Evolutionary conservation across 2,329 filamentous ascomycete genomes (phyloP).

Genomic region (Akanthomyces lecanii): DNA sequence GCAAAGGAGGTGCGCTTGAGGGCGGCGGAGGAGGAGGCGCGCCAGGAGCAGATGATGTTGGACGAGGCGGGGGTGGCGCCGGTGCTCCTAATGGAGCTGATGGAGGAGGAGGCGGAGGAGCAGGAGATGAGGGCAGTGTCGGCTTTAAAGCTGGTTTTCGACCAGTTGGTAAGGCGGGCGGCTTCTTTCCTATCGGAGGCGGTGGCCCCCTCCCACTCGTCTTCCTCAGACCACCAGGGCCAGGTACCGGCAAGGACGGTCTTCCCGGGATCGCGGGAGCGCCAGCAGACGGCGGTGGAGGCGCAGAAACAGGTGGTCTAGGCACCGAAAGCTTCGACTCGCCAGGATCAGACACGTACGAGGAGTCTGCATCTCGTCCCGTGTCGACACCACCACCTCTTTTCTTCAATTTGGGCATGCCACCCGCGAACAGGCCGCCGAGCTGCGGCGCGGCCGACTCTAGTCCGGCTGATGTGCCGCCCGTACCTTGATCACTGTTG

Average conservation of each 20-base stretch:
- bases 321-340: constrained; percentile 28
- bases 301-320: constrained; percentile 50
- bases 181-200: constrained; percentile 74
- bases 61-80: constrained; percentile 36
- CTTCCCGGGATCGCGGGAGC: constrained; percentile 57
- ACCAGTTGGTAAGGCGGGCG: constrained; percentile 57
- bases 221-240: constrained; percentile 52
- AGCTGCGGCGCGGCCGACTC: constrained; percentile 69
- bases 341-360: constrained; percentile 76
- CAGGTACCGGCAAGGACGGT: constrained; percentile 45
- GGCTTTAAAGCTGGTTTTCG: constrained; percentile 50
- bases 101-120: constrained; percentile 37
- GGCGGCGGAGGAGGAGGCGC: constrained; percentile 38
- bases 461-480: constrained; percentile 34
- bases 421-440: constrained; percentile 83
- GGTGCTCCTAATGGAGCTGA: constrained; percentile 34
- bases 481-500: constrained; percentile 69
- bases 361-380: constrained; percentile 53
- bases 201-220: constrained; percentile 65
- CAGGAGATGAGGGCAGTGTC: constrained; percentile 29
- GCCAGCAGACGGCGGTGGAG: constrained; percentile 53
- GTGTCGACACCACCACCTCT: constrained; percentile 75
- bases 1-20: constrained; percentile 30
- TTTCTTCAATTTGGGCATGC: constrained; percentile 93
- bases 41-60: constrained; percentile 35